A percentile compares a stretch with the other conserved stretches of the same genome.
Evolutionary conservation across 2,329 filamentous ascomycete species (phyloP).

Genomic region (Exophiala sp.): DNA sequence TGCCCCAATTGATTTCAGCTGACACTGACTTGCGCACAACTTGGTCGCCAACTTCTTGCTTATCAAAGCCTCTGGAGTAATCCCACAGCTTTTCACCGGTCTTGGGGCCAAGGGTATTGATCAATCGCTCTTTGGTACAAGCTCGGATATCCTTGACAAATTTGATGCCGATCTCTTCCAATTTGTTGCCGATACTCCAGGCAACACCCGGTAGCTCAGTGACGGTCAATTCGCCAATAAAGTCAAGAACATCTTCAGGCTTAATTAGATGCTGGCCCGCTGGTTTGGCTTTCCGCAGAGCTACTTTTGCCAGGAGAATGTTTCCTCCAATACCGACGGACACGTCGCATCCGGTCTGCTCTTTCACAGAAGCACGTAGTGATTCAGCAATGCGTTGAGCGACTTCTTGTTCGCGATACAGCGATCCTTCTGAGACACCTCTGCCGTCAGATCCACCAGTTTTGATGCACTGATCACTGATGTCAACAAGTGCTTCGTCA

Average conservation of each 20-base stretch:
- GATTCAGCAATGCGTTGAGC: conserved; percentile 67
- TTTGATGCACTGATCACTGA: conserved; percentile 66
- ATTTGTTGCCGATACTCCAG: conserved; percentile 77
- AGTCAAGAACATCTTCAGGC: conserved; percentile 71
- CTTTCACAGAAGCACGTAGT: conserved; percentile 68
- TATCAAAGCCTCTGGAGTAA: conserved; percentile 84
- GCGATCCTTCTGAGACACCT: conserved; percentile 62
- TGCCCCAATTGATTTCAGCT: conserved; percentile 97
- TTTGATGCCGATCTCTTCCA: conserved; percentile 81
- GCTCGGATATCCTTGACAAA: conserved; percentile 79
- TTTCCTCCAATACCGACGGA: conserved; percentile 91
- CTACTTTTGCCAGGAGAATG: conserved; percentile 86
- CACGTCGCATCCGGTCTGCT: conserved; percentile 76
- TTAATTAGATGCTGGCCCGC: conserved; percentile 88
- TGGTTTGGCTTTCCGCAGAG: conserved; percentile 86
- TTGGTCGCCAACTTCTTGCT: conserved; percentile 79
- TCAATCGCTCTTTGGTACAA: conserved; percentile 70
- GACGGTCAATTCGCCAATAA: conserved; percentile 74
- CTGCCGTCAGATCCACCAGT: conserved; percentile 64
- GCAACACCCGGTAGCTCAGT: conserved; percentile 89
- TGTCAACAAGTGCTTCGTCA: conserved; percentile 87
- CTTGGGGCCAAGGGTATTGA: conserved; percentile 76
- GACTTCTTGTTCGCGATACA: conserved; percentile 74
- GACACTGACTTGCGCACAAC: conserved; percentile 88
- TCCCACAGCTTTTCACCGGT: conserved; percentile 89